Evolutionary conservation across 1,284 basidiomycete genomes (phyloP).

Genomic region (Moesziomyces antarcticus): DNA sequence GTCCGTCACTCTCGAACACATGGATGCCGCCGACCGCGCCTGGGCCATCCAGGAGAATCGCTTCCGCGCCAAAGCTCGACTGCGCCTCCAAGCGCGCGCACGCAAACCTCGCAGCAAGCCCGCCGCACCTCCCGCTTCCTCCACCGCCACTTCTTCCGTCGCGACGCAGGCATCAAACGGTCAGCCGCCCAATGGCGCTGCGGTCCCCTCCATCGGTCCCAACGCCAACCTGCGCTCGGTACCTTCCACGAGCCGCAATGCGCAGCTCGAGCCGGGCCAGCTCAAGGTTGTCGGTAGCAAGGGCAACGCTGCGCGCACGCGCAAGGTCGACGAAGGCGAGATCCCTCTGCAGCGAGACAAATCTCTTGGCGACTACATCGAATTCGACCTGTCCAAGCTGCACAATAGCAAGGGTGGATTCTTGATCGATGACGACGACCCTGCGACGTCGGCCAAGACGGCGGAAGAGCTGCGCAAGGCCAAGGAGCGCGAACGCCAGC

Average conservation of each 20-base stretch:
- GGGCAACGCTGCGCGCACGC: conserved; percentile 33
- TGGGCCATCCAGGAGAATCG: conserved; percentile 46
- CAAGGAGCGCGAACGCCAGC: conserved; percentile 60
- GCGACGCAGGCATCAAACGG: not conserved
- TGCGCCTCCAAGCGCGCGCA: conserved; percentile 35
- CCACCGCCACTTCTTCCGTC: conserved; percentile 7
- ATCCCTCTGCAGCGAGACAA: conserved; percentile 58
- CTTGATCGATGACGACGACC: conserved; percentile 59
- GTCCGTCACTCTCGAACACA: conserved; percentile 18
- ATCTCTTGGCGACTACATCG: conserved; percentile 65
- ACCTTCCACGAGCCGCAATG: conserved; percentile 51
- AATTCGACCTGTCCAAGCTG: conserved; percentile 64
- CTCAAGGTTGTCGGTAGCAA: conserved; percentile 38
- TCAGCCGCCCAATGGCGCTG: not conserved
- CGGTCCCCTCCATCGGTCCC: conserved; percentile 40
- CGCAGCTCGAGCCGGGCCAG: conserved; percentile 30
- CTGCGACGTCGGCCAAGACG: conserved; percentile 35
- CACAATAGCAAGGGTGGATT: conserved; percentile 67
- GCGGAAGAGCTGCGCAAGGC: conserved; percentile 62
- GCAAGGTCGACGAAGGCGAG: conserved; percentile 34
- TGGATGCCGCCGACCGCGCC: conserved; percentile 37
- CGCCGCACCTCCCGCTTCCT: not conserved
- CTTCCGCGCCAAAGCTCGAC: conserved; percentile 29
- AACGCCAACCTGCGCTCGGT: conserved; percentile 43
- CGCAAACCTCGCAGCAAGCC: conserved; percentile 25